Evolutionary conservation across 2,329 filamentous ascomycete species (phyloP).

Genomic region (Corinectria fuckeliana): DNA sequence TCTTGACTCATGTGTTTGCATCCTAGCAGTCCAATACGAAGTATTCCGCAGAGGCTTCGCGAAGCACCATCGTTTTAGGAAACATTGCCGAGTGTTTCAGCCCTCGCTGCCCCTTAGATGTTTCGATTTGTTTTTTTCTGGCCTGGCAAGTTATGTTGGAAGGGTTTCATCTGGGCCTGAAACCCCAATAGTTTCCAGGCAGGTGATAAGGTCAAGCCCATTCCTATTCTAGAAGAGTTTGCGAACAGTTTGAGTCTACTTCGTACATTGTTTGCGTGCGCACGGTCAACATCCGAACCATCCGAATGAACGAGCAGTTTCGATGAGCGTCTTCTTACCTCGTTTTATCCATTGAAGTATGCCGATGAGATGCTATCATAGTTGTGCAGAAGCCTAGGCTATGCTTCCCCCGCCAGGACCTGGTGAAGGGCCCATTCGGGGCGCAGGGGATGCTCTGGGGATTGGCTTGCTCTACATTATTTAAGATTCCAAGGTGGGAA

Average conservation of each 20-base stretch:
- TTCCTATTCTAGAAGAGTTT: neutral
- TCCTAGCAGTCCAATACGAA: neutral
- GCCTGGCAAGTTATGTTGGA: neutral
- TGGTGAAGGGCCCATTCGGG: no score
- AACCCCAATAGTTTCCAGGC: neutral
- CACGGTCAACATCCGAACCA: no score
- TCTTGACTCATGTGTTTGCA: neutral
- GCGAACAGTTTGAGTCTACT: no score
- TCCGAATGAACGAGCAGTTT: no score
- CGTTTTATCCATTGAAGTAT: no score
- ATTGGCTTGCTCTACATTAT: neutral
- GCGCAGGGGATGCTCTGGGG: no score
- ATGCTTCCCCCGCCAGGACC: neutral
- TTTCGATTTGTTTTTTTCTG: no score
- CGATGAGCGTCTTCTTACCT: no score
- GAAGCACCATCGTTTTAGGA: neutral
- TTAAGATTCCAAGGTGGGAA: neutral
- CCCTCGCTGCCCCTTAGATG: neutral
- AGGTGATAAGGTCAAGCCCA: neutral
- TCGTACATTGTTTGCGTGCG: no score
- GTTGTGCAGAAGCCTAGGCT: neutral
- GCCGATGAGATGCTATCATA: neutral
- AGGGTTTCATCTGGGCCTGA: neutral
- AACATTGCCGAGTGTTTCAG: neutral
- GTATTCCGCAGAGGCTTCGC: no score